Base-by-base conservation (phyloP, 2,329 filamentous ascomycete species). In the Chaetomium globosum region DNA sequence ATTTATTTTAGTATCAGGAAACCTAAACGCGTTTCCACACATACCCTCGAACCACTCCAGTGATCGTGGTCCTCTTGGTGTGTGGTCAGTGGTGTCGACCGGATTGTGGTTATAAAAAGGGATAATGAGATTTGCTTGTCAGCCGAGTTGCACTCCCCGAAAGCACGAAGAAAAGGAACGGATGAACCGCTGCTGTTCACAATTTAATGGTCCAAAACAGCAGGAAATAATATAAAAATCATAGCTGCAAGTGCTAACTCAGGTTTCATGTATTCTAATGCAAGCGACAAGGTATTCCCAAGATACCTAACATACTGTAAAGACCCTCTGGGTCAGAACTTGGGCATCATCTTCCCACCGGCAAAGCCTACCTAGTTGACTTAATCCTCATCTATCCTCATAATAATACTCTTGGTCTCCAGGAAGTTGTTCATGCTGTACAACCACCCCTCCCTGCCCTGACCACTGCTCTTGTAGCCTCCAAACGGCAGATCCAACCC, bases 401-500 rank as follows among this genome's bases (percentile, higher is more conserved):
- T 74, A 21, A 74, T 72, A 3, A 76, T 70, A 33, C 73, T 73
- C 71, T 76, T 76, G 1, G 69, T 70, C 66, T 76, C 74, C 43
- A 75, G 48, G 62, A 75, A 77, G 62, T 76, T 76, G 21, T 78
- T 73, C 70, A 80, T 71, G 66, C 76, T 78, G 64, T 75, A 68
- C 49, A 77, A 39, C 43, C 72, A 66, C 0, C 76, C 77, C 67
- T 80, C 77, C 1, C 77, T 67, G 1, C 76, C 77, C 62, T 74
- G 71, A 0, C 78, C 78, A 67, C 76, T 78, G 55, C 74, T 74
- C 71, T 81, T 81, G 63, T 75, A 79, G 0, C 79, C 79, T 9
- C 79, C 79, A 69, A 81, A 80, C 0, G 79, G 78, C 72, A 76
- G 72, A 56, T 80, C 78, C 51, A 70, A 73, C 1, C 74, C 75